A percentile compares a stretch with the other conserved stretches of the same genome.
phyloP scores from a whole-genome alignment of 2,329 filamentous ascomycete species.

The Trichoderma pleuroti region DNA sequence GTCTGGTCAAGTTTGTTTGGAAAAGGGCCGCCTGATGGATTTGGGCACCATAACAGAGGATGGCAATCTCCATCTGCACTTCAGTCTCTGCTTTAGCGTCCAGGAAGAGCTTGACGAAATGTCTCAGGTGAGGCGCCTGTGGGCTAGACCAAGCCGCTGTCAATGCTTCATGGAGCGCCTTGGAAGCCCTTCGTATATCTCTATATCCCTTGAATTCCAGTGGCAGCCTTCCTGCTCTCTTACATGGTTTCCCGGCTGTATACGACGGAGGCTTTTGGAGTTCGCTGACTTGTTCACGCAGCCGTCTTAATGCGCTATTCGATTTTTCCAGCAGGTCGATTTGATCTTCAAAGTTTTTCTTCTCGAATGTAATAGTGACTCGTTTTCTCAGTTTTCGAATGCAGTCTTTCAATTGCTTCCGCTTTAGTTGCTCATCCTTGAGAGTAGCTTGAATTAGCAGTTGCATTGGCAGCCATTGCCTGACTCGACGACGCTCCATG shows the following conservation, averaged over 20 bases:
- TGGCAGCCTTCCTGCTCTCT: background rate
- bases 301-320: background rate
- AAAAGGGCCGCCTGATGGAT: background rate
- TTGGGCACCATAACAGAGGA: background rate
- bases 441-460: background rate
- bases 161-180: background rate
- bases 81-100: background rate
- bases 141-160: background rate
- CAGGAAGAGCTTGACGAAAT: background rate
- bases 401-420: background rate
- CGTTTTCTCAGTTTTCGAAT: slow-evolving; percentile 2
- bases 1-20: background rate
- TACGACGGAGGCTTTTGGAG: background rate
- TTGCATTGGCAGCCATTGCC: background rate
- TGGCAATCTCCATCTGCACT: background rate
- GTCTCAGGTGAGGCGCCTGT: background rate
- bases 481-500: background rate
- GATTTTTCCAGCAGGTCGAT: background rate
- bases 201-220: background rate
- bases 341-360: background rate
- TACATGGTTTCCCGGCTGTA: background rate
- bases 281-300: background rate
- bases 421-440: background rate
- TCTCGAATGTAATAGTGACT: background rate
- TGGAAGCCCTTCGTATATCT: background rate